Conservation (phyloP, 805 yeast genomes). For the Ogataea wickerhamii region DNA sequence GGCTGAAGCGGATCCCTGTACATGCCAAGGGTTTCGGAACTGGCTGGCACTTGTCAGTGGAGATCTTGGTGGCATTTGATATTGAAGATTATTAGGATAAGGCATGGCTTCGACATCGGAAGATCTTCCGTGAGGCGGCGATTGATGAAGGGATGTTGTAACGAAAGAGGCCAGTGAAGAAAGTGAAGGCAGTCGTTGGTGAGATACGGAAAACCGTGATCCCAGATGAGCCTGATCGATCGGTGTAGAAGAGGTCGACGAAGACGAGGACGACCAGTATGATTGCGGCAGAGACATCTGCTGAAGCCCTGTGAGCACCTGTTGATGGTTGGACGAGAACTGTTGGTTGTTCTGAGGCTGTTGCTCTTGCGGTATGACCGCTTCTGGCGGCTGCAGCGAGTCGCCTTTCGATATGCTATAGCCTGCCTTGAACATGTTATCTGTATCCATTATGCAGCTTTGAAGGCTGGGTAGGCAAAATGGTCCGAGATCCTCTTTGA, state of each 20-base stretch:
- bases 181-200: constrained; percentile 22
- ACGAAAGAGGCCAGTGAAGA: constrained; percentile 14
- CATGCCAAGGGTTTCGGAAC: constrained; percentile 23
- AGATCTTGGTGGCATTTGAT: neutral
- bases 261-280: constrained; percentile 6
- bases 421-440: constrained; percentile 3
- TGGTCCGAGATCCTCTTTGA: no score
- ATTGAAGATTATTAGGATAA: constrained; percentile 10
- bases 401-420: constrained; percentile 9
- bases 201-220: constrained; percentile 16
- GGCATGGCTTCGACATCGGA: constrained; percentile 18
- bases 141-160: constrained; percentile 5
- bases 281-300: constrained; percentile 22
- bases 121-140: constrained; percentile 14
- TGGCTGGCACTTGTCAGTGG: constrained; percentile 3
- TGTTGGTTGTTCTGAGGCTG: constrained; percentile 9
- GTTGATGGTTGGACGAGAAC: constrained; percentile 15
- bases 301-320: constrained; percentile 19
- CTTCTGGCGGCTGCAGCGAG: constrained; percentile 5
- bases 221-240: constrained; percentile 10
- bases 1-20: constrained; percentile 5
- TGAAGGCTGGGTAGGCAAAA: no score
- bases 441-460: constrained; percentile 4
- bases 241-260: constrained; percentile 8
- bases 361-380: constrained; percentile 3